These are phyloP conservation scores for Globisporangium cederbergense DNA, from an alignment of 352 stramenopile species.

Conservation along the genomic window DNA sequence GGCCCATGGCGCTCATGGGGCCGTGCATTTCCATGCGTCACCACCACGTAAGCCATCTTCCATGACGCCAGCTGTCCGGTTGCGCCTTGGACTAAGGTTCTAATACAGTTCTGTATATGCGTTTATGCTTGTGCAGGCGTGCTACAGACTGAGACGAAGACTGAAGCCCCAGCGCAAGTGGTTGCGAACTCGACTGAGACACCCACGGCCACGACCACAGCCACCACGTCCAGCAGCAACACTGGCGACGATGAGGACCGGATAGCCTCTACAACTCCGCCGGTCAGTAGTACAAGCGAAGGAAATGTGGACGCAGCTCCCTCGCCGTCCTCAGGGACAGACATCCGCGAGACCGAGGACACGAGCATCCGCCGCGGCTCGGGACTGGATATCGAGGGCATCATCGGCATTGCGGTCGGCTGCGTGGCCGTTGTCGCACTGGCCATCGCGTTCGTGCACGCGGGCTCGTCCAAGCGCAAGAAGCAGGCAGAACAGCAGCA, in stretches of 20 bases:
- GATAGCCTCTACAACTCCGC: neutral
- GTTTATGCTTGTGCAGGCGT: neutral
- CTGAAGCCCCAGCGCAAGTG: neutral
- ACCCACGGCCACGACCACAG: neutral
- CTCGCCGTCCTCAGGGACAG: neutral
- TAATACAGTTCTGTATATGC: no score
- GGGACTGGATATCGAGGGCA: neutral
- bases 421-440: slow-evolving; percentile 6
- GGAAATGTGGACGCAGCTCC: neutral
- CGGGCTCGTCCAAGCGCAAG: slow-evolving; percentile 9
- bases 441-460: slow-evolving; percentile 12
- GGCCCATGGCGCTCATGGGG: neutral
- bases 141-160: neutral
- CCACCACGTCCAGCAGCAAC: neutral
- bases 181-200: neutral
- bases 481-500: neutral
- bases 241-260: slow-evolving; percentile 3
- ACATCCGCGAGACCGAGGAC: neutral
- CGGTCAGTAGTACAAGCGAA: neutral
- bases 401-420: slow-evolving; percentile 14
- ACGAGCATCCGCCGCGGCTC: neutral
- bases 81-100: no score
- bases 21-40: neutral
- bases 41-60: neutral
- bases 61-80: no score